These are phyloP conservation scores for Metarhizium rileyi DNA, from an alignment of 2,329 filamentous ascomycete genomes.

Conservation along the genomic window DNA sequence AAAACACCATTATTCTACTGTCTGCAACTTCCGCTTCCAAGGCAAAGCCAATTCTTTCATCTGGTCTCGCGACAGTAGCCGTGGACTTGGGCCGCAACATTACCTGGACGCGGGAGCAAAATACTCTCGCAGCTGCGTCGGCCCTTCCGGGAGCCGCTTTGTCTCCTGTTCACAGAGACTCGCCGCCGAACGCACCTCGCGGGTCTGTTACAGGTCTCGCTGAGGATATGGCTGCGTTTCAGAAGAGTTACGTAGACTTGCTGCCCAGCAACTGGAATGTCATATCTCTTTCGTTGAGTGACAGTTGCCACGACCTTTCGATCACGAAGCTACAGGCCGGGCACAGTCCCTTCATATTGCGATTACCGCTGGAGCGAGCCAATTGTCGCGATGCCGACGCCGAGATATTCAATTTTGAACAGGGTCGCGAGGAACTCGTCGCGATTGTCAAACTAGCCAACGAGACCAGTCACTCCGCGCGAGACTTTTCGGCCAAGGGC, in stretches of 20 bases:
- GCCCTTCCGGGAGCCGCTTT: slow-evolving; percentile 25
- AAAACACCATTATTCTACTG: slow-evolving; percentile 55
- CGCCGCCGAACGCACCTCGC: neutral
- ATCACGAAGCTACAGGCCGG: slow-evolving; percentile 75
- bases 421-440: slow-evolving; percentile 67
- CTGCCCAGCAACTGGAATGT: slow-evolving; percentile 78
- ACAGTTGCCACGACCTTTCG: slow-evolving; percentile 73
- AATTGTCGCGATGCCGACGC: slow-evolving; percentile 68
- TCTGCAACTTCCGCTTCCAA: slow-evolving; percentile 47
- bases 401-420: slow-evolving; percentile 74
- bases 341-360: slow-evolving; percentile 73
- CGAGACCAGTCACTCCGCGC: slow-evolving; percentile 64
- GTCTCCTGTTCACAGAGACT: neutral
- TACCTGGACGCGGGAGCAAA: slow-evolving; percentile 56
- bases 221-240: slow-evolving; percentile 54
- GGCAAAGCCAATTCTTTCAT: slow-evolving; percentile 35
- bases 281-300: slow-evolving; percentile 74
- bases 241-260: slow-evolving; percentile 73
- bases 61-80: slow-evolving; percentile 51
- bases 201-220: slow-evolving; percentile 29
- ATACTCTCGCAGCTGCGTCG: slow-evolving; percentile 26
- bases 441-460: slow-evolving; percentile 80
- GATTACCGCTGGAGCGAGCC: slow-evolving; percentile 75
- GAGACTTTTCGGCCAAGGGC: slow-evolving; percentile 63
- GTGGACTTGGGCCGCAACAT: slow-evolving; percentile 63